Evolutionary conservation across 2,329 filamentous ascomycete genomes (phyloP).

Genomic region (Capronia americana): DNA sequence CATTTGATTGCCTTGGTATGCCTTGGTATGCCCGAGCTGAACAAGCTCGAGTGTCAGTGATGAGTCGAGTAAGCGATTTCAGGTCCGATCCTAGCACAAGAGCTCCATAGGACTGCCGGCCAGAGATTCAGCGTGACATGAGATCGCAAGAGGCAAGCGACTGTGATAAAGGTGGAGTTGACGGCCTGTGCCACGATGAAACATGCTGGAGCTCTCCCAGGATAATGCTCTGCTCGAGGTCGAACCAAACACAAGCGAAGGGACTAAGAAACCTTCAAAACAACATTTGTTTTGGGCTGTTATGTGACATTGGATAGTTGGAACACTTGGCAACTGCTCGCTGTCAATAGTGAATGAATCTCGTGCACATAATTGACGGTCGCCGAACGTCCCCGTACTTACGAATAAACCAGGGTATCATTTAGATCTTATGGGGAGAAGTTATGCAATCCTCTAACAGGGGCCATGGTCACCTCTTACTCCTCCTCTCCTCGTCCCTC

Average conservation of each 20-base stretch:
- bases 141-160: background rate
- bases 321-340: background rate
- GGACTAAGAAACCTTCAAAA: background rate
- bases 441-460: background rate
- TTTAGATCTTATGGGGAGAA: background rate
- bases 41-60: no score
- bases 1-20: no score
- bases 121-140: no score
- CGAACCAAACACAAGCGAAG: background rate
- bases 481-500: conserved; percentile 79
- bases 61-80: no score
- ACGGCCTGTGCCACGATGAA: background rate
- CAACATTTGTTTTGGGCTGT: background rate
- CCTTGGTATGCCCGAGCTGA: no score
- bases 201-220: background rate
- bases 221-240: background rate
- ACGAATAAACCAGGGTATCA: background rate
- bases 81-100: no score
- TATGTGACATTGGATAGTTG: background rate
- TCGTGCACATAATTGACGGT: background rate
- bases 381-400: background rate
- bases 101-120: no score
- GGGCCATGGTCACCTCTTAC: conserved; percentile 54
- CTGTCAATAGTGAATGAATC: background rate
- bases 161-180: background rate